phyloP scores from a whole-genome alignment of 1,139 yeast genomes.

The Pichia sp. region DNA sequence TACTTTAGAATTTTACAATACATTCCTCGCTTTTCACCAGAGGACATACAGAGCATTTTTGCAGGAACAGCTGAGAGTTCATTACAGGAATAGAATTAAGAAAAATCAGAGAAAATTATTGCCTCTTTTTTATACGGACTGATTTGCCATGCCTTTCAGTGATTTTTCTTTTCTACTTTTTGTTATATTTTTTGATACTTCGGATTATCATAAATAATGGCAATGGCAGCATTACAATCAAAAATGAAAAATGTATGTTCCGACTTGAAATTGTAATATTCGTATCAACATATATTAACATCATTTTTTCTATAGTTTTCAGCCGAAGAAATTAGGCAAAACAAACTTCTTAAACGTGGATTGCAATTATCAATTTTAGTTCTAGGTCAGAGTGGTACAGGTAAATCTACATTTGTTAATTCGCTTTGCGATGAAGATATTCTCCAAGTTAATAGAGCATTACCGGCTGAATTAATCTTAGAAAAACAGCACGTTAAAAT shows the following conservation, averaged over 20 bases:
- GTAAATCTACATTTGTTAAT: constrained; percentile 58
- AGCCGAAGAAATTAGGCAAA: constrained; percentile 46
- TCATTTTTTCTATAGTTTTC: constrained; percentile 23
- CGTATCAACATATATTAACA: neutral
- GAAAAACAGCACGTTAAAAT: constrained; percentile 27
- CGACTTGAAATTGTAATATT: neutral
- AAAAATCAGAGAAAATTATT: neutral
- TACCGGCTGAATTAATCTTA: constrained; percentile 22
- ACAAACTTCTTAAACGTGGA: constrained; percentile 52
- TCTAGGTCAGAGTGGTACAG: constrained; percentile 56
- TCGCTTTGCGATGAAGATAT: constrained; percentile 44
- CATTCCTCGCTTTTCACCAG: constrained; percentile 17
- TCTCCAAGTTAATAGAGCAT: constrained; percentile 21
- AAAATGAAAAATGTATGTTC: constrained; percentile 8
- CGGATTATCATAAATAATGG: constrained; percentile 1
- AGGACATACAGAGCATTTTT: constrained; percentile 13
- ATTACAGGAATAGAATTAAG: neutral
- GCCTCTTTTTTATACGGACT: neutral
- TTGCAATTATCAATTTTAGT: constrained; percentile 51
- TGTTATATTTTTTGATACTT: neutral
- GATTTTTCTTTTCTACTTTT: neutral
- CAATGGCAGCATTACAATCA: neutral
- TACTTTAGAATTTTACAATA: constrained; percentile 20
- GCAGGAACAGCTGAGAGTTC: constrained; percentile 4
- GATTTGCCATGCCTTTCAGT: neutral